phyloP scores from a whole-genome alignment of 179 eudicot genomes.

The Camellia oleifera region DNA sequence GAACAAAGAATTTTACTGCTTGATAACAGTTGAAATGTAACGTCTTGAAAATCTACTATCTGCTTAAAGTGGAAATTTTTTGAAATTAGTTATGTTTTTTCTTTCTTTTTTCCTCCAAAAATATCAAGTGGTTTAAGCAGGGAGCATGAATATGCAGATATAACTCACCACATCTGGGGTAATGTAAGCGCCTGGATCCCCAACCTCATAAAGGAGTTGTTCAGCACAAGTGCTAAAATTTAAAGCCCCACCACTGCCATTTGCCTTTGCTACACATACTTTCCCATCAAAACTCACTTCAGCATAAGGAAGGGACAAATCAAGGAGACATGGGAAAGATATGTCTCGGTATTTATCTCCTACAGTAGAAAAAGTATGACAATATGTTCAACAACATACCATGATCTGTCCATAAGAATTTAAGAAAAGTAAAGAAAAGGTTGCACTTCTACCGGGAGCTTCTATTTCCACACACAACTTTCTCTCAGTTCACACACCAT shows the following conservation, averaged over 20 bases:
- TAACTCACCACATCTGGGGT: slow-evolving; percentile 92
- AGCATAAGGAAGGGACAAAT: slow-evolving; percentile 85
- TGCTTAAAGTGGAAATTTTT: slow-evolving; percentile 24
- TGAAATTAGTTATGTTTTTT: background rate
- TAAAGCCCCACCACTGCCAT: slow-evolving; percentile 79
- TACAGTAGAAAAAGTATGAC: slow-evolving; percentile 24
- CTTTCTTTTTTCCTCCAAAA: background rate
- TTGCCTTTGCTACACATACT: slow-evolving; percentile 78
- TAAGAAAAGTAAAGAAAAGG: slow-evolving; percentile 7
- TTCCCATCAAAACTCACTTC: slow-evolving; percentile 72
- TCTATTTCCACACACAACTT: too few species aligned
- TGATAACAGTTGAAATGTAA: slow-evolving; percentile 62
- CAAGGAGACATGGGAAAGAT: slow-evolving; percentile 59
- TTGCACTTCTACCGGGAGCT: background rate
- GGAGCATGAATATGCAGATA: slow-evolving; percentile 8
- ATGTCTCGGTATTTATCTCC: slow-evolving; percentile 80
- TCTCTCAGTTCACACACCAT: too few species aligned
- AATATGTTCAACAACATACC: background rate
- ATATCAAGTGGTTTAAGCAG: background rate
- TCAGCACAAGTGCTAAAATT: slow-evolving; percentile 79
- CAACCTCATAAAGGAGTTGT: slow-evolving; percentile 94
- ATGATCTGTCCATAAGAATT: slow-evolving; percentile 1
- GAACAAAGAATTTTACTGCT: slow-evolving; percentile 63
- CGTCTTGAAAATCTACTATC: slow-evolving; percentile 79
- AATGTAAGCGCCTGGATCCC: slow-evolving; percentile 83